Evolutionary conservation across 805 yeast species (phyloP), one percentile per base, ranked within the genome.

Genomic region (Starmerella apis): DNA sequence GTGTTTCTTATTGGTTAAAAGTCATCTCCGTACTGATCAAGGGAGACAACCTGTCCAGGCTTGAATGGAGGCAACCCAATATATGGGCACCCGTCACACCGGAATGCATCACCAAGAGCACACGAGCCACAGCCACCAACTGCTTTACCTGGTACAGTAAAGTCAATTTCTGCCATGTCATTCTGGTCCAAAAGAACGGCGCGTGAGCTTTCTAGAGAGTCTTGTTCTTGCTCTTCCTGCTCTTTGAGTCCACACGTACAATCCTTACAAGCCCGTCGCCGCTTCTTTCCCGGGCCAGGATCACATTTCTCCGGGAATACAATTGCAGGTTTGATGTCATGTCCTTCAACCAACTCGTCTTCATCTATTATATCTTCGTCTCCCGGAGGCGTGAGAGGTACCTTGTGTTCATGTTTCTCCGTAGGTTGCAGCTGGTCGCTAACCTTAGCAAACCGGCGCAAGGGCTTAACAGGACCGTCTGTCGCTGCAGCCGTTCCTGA

Each of bases 71-170:
- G 99, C 42, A 92, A 72, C 0, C 99, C 99, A 58, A 92, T 71
- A 68, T 81, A 92, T 35, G 99, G 99, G 69, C 99, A 92, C 2
- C 97, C 96, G 59, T 88, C 95, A 66, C 99, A 92, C 63, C 99
- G 74, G 70, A 92, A 92, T 0, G 98, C 98, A 66, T 92, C 99
- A 39, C 99, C 99, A 45, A 92, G 74, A 0, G 97, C 81, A 69
- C 99, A 92, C 10, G 95, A 85, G 23, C 95, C 95, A 70, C 99
- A 92, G 3, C 96, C 96, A 30, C 96, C 96, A 3, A 67, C 70
- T 11, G 94, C 83, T 62, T 90, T 90, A 36, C 97, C 97, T 56
- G 88, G 86, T n/a, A 88, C 79, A 0, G 98, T 90, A 69, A 90
- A 90, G 64, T 90, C 97, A 49, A 90, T 79, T 64, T 90, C 98